Evolutionary conservation across 140 eudicot species (phyloP), one percentile per base, ranked within the genome.

Genomic region (Stevia rebaudiana): DNA sequence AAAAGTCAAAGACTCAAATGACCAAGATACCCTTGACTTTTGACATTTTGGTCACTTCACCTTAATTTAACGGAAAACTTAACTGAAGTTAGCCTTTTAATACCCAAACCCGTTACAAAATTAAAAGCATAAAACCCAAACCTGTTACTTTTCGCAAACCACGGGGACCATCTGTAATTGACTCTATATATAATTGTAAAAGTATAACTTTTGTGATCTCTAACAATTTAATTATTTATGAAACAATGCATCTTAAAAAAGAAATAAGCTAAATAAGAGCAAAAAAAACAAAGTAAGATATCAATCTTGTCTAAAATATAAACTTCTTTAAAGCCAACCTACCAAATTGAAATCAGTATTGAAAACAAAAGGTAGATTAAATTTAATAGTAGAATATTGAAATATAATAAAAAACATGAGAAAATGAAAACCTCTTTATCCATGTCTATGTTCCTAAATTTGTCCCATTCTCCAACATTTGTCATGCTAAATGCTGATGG

Each of bases 381-480:
- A 54, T 25, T 68, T 42, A 25, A 54, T 2, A 36, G 41, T 15
- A 53, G 42, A 0, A 23, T 41, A 54, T 10, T 5, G 13, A 35
- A 33, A 25, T n/a, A 60, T 11, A 33, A 59, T 15, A 33, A 8
- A 50, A 71, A 46, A 33, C 36, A 59, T 36, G 16, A 16, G 61
- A 80, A 74, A 82, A 18, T 36, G n/a, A 65, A 65, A 65, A 91
- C 98, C 96, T 91, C 95, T 80, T 87, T 91, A 70, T 91, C 96
- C 98, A 91, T 91, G 96, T 91, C 98, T 25, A 91, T 85, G 42
- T 68, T 82, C 80, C 98, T 87, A 71, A 91, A 87, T 16, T 78
- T 87, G 85, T 91, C 98, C 98, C 96, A 87, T 69, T 91, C 89
- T 54, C 73, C 88, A 44, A 61, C 75, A 70, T 77, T 84, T 56